These are phyloP conservation scores for Corchorus olitorius DNA, from an alignment of 345 rosid genomes.

Conservation along the genomic window DNA sequence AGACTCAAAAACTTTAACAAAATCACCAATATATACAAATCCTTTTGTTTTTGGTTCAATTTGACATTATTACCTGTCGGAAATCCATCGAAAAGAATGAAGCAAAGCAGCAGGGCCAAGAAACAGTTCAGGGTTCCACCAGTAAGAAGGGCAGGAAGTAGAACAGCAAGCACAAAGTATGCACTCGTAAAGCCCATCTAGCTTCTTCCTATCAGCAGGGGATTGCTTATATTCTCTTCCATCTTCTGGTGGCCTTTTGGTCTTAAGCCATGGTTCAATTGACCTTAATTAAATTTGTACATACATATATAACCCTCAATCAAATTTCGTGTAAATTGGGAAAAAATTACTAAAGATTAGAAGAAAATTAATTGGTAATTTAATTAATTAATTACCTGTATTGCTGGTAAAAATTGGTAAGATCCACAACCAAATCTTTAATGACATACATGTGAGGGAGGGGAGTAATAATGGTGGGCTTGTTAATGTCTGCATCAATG, in stretches of 20 bases:
- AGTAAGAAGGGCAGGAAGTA: conserved; percentile 62
- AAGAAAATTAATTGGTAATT: neutral
- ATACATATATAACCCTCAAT: too few relatives aligned
- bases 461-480: conserved; percentile 58
- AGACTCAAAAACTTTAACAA: neutral
- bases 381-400: conserved; percentile 49
- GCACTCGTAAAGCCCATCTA: conserved; percentile 74
- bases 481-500: conserved; percentile 44
- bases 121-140: conserved; percentile 82
- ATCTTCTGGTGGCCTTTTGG: conserved; percentile 35
- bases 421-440: conserved; percentile 66
- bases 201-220: conserved; percentile 51
- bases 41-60: neutral
- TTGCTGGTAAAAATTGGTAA: conserved; percentile 67
- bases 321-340: too few relatives aligned
- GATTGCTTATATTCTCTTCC: conserved; percentile 58
- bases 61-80: conserved; percentile 42
- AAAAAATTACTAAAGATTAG: too few relatives aligned
- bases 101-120: conserved; percentile 66
- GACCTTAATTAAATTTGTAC: conserved; percentile 29
- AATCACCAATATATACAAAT: neutral
- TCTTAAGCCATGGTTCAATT: conserved; percentile 76
- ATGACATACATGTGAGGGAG: conserved; percentile 70
- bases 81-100: conserved; percentile 64
- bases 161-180: conserved; percentile 74